Base-by-base conservation (phyloP, 441 rosid species). In the Erodium moschatum region DNA sequence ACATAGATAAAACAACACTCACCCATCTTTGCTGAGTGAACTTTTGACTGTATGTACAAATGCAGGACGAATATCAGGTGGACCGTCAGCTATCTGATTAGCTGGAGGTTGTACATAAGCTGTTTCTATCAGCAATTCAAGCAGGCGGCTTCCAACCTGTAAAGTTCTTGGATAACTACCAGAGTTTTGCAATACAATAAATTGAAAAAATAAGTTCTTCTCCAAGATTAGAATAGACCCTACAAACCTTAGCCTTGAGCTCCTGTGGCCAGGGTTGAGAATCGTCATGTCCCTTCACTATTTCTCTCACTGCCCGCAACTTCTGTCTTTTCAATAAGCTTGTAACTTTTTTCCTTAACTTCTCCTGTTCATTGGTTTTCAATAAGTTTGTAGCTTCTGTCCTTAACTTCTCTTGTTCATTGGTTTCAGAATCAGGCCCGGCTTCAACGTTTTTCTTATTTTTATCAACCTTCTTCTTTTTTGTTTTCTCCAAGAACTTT, bases 21-120 rank as follows among this genome's bases (percentile, higher is more conserved):
- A 61, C 62, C 24, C 24, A 1, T 18, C 27, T 19, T 19, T 19
- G 12, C 4, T 19, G 10, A 2, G 4, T 56, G 20, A 15, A 52
- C 62, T 7, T 56, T 7, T 56, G 3, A 81, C 72, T 71, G 82
- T 40, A 72, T 94, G 97, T 72, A 73, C 72, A 82, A 94, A 94
- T 75, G 99, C 99, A 72, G 99, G 99, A 15, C 96, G 92, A 78
- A 91, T 77, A 68, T 91, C 94, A 68, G 88, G 94, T 52, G 90
- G 87, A 78, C 76, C 84, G 78, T 86, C 97, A 19, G 84, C 90
- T 71, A 81, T 67, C 74, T 85, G 89, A 78, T 88, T 86, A 3
- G 74, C 76, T 20, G 92, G 97, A 76, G 97, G 89, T 72, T 91
- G 97, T 78, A 94, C 85, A 80, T 86, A 83, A 35, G 99, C 97